These are phyloP conservation scores for Aspergillus wentii DNA, from an alignment of 495 filamentous ascomycete genomes.

Conservation along the genomic window DNA sequence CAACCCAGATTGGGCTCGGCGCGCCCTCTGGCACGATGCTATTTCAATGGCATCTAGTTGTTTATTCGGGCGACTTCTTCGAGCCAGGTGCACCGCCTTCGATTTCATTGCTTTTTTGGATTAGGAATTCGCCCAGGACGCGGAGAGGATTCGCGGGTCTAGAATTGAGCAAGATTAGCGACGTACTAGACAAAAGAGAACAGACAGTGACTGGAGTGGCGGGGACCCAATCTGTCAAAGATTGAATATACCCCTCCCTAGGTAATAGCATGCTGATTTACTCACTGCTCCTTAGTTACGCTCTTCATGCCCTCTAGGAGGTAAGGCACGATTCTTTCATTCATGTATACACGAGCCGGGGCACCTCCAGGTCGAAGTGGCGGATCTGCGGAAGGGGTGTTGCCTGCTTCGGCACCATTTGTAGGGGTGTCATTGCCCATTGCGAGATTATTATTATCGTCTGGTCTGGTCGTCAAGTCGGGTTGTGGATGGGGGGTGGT, in stretches of 20 bases:
- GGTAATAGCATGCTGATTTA: too few species aligned
- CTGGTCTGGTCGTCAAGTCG: too few species aligned
- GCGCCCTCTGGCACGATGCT: too few species aligned
- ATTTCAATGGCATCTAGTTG: too few species aligned
- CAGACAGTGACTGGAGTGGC: too few species aligned
- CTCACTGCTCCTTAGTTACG: constrained; percentile 77
- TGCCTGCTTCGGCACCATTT: constrained; percentile 18
- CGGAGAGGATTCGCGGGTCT: constrained; percentile 79
- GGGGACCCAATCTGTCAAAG: too few species aligned
- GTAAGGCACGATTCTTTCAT: constrained; percentile 77
- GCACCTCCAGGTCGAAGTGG: constrained; percentile 64
- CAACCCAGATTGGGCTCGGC: too few species aligned
- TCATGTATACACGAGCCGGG: constrained; percentile 83
- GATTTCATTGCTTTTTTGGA: constrained; percentile 74
- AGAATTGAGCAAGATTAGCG: too few species aligned
- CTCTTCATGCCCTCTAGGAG: constrained; percentile 91
- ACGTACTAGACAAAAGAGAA: too few species aligned
- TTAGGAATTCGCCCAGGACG: constrained; percentile 78
- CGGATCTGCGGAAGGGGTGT: constrained; percentile 34
- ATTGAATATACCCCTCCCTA: too few species aligned
- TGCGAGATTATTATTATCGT: too few species aligned
- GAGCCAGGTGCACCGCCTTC: constrained; percentile 42
- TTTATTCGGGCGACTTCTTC: constrained; percentile 3
- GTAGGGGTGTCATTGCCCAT: constrained; percentile 16
- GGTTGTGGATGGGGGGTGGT: too few species aligned